phyloP scores from a whole-genome alignment of 1,284 basidiomycete species.

The Boletellus deceptivus region DNA sequence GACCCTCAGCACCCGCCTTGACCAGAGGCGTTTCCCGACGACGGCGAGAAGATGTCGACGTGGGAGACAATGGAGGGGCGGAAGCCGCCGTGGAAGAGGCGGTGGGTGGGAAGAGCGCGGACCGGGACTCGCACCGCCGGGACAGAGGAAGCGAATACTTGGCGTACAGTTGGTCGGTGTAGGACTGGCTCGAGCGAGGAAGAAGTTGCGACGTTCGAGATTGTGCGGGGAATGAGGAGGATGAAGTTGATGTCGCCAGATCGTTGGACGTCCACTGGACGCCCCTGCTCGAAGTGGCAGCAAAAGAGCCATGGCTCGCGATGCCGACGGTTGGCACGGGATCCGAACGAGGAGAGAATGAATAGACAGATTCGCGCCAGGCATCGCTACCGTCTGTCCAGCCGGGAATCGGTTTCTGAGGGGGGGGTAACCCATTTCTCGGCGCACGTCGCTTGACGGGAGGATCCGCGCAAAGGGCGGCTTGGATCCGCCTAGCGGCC shows the following conservation, averaged over 20 bases:
- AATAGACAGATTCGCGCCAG: conserved; percentile 63
- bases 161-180: conserved; percentile 48
- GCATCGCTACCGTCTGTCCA: conserved; percentile 67
- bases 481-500: conserved; percentile 56
- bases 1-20: conserved; percentile 57
- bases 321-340: conserved; percentile 21
- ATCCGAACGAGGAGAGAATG: conserved; percentile 36
- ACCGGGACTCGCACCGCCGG: conserved; percentile 50
- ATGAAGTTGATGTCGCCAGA: conserved; percentile 27
- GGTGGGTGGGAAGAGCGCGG: conserved; percentile 39
- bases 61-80: conserved; percentile 28
- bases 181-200: conserved; percentile 31
- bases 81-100: conserved; percentile 33
- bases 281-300: conserved; percentile 49
- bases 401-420: conserved; percentile 51
- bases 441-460: conserved; percentile 28
- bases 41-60: conserved; percentile 34
- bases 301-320: conserved; percentile 39
- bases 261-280: conserved; percentile 48
- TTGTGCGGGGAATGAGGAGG: conserved; percentile 21
- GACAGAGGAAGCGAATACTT: conserved; percentile 54
- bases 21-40: conserved; percentile 53
- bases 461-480: conserved; percentile 45
- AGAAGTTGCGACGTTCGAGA: conserved; percentile 13
- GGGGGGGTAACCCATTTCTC: conserved; percentile 29